Conservation (phyloP, 495 filamentous ascomycete species). For the Articulospora tetracladia region DNA sequence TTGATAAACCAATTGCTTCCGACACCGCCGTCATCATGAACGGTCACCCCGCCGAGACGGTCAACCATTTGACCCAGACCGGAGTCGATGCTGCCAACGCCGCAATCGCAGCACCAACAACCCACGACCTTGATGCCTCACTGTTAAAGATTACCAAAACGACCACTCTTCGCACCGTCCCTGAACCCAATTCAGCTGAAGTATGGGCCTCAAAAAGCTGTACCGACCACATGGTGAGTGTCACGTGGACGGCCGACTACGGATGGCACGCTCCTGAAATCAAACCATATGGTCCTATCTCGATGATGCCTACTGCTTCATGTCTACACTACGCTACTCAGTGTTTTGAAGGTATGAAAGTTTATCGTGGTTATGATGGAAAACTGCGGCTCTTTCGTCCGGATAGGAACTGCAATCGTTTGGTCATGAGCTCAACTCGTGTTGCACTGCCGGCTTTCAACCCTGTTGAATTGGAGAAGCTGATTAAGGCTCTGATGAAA, state of each 20-base stretch:
- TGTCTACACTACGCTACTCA: slow-evolving; percentile 86
- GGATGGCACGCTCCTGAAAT: slow-evolving; percentile 81
- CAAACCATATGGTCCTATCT: slow-evolving; percentile 72
- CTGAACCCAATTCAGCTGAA: slow-evolving; percentile 37
- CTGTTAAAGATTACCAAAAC: slow-evolving; percentile 64
- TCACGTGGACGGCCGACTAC: slow-evolving; percentile 52
- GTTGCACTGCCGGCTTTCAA: slow-evolving; percentile 76
- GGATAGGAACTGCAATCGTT: slow-evolving; percentile 68
- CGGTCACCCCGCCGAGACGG: slow-evolving; percentile 15
- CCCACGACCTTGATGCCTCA: slow-evolving; percentile 60
- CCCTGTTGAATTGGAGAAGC: slow-evolving; percentile 63
- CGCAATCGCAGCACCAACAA: not conserved
- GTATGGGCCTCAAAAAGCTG: slow-evolving; percentile 16
- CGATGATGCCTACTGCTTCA: slow-evolving; percentile 77
- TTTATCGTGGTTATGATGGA: slow-evolving; percentile 81
- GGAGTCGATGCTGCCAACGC: slow-evolving; percentile 6
- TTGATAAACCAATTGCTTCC: not conserved
- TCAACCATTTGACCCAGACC: slow-evolving; percentile 9
- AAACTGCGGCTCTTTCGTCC: slow-evolving; percentile 83
- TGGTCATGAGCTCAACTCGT: slow-evolving; percentile 64
- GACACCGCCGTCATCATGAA: slow-evolving; percentile 8
- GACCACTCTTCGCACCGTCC: slow-evolving; percentile 60
- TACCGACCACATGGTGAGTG: slow-evolving; percentile 17
- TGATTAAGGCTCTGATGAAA: slow-evolving; percentile 68
- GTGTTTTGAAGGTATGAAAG: slow-evolving; percentile 89